Evolutionary conservation across 78 protist genomes (phyloP), one percentile per base, ranked within the genome.

Genomic region (Cavenderia fasciculata): DNA sequence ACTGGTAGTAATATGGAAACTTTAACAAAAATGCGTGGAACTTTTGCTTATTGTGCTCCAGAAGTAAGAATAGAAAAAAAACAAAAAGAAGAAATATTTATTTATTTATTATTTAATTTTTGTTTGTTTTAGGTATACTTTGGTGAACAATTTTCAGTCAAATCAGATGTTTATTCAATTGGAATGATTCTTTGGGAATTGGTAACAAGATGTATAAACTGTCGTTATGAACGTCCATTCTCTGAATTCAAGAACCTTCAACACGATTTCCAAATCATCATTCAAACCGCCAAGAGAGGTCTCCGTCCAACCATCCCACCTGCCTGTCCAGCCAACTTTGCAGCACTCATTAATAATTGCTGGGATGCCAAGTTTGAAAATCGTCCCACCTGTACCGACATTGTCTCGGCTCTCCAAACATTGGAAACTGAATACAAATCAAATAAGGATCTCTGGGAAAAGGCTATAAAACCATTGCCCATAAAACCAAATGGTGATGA

Each of bases 161-260:
- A 86, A 44, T 72, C 87, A 16, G 95, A 93, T 61, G 88, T 93
- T 23, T 93, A 75, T 47, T 84, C 92, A 7, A 71, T 93, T 21
- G 95, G 74, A 33, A 78, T 93, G 41, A 68, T 86, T 41, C 46
- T 93, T 40, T 93, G 95, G 95, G 95, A 93, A 59, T 52, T 93
- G 46, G 87, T 93, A 2, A 74, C 59, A 16, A 87, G 95, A 68
- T 73, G 86, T 46, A 68, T 93, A n/a, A 63, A 72, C 40, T 51
- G 93, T 7, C 56, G 77, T 74, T 93, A 93, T 54, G 77, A 68
- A 66, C 27, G 89, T 52, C 94, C 94, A 21, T 90, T 72, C 51
- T 77, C 90, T 57, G 90, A 82, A 68, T 82, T 23, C 54, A 38
- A 63, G 76, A 82, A 82, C 56, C 40, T 82, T 57, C 90, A 68